phyloP scores from a whole-genome alignment of 2,329 filamentous ascomycete genomes.

The Colletotrichum lupini region DNA sequence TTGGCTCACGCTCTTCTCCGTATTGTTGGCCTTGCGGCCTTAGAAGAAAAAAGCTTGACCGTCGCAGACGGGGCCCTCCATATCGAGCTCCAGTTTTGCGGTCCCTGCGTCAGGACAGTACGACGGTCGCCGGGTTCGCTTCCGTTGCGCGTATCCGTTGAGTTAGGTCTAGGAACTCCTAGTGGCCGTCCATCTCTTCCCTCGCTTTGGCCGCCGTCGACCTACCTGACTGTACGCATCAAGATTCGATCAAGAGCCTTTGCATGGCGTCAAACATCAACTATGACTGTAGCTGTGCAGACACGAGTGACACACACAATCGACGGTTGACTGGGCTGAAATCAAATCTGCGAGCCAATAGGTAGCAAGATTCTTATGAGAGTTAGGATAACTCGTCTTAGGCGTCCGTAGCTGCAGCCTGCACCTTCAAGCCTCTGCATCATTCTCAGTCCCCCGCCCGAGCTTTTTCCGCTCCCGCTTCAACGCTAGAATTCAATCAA shows the following conservation, averaged over 20 bases:
- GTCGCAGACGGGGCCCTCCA: neutral
- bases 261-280: neutral
- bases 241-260: neutral
- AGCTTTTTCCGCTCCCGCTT: neutral
- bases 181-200: neutral
- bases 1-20: neutral
- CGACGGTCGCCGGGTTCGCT: neutral
- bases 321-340: neutral
- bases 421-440: neutral
- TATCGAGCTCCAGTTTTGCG: neutral
- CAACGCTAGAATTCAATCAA: neutral
- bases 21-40: neutral
- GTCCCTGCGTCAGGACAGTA: neutral
- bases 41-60: neutral
- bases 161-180: neutral
- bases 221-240: neutral
- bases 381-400: neutral
- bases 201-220: neutral
- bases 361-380: neutral
- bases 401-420: neutral
- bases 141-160: neutral
- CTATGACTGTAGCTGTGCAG: neutral
- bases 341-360: neutral
- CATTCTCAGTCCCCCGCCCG: neutral
- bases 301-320: too few relatives aligned